Evolutionary conservation across 2,329 filamentous ascomycete genomes (phyloP).

Genomic region (Cytospora chrysosperma): DNA sequence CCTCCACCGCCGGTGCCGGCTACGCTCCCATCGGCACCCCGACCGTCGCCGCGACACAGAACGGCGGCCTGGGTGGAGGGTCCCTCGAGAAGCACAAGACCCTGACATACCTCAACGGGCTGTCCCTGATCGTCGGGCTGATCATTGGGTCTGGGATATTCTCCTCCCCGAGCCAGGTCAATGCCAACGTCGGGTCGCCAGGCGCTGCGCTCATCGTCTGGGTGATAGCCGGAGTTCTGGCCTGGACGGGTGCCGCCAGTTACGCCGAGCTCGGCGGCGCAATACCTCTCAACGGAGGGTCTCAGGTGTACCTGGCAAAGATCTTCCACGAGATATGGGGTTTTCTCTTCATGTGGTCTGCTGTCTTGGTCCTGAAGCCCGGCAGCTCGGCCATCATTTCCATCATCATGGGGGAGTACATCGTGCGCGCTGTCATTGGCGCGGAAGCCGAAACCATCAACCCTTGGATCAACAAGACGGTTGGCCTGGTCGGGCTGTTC

Average conservation of each 20-base stretch:
- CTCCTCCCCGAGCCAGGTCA: constrained; percentile 90
- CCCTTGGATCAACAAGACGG: constrained; percentile 85
- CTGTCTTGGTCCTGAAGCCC: constrained; percentile 90
- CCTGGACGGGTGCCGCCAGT: constrained; percentile 93
- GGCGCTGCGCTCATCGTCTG: constrained; percentile 90
- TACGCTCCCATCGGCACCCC: constrained; percentile 87
- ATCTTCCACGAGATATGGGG: constrained; percentile 93
- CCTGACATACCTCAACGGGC: constrained; percentile 87
- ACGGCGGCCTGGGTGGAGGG: constrained; percentile 65
- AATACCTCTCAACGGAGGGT: constrained; percentile 91
- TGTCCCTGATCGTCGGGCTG: constrained; percentile 86
- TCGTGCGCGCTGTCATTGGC: constrained; percentile 84
- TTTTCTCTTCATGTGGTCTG: constrained; percentile 95
- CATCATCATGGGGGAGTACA: constrained; percentile 97
- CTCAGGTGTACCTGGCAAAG: constrained; percentile 92
- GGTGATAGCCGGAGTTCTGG: constrained; percentile 84
- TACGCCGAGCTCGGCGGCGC: constrained; percentile 95
- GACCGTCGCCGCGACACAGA: constrained; percentile 53
- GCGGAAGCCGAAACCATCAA: constrained; percentile 80
- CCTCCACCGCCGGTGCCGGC: constrained; percentile 68
- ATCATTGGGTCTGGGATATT: constrained; percentile 98
- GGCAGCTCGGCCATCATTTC: constrained; percentile 91
- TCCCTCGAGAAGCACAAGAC: constrained; percentile 94
- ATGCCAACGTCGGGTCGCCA: constrained; percentile 84
- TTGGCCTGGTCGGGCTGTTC: constrained; percentile 74